A percentile compares a stretch with the other conserved stretches of the same genome.
Conservation (phyloP, 768 basidiomycete species). For the Boletellus emodensis region DNA sequence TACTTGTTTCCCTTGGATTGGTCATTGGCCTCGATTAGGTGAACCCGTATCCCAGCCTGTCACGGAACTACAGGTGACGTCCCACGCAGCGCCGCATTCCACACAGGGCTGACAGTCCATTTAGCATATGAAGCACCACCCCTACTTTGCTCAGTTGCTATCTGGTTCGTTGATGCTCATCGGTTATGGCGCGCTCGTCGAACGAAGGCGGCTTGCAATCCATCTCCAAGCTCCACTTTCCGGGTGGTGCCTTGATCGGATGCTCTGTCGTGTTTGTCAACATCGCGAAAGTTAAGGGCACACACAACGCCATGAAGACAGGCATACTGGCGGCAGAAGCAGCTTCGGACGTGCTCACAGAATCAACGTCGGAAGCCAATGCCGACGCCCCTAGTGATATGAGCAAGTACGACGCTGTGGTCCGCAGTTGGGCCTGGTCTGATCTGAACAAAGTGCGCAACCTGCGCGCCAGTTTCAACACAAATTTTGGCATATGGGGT, state of each 20-base stretch:
- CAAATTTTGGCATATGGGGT: slow-evolving; percentile 75
- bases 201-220: slow-evolving; percentile 95
- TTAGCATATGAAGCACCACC: slow-evolving; percentile 94
- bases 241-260: slow-evolving; percentile 91
- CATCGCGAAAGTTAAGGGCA: slow-evolving; percentile 96
- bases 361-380: slow-evolving; percentile 11
- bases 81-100: neutral
- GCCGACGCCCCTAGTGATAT: slow-evolving; percentile 47
- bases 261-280: slow-evolving; percentile 97
- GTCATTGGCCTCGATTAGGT: slow-evolving; percentile 93
- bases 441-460: slow-evolving; percentile 92
- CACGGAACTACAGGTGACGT: slow-evolving; percentile 81
- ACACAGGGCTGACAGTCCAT: slow-evolving; percentile 3
- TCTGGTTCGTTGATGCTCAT: slow-evolving; percentile 69
- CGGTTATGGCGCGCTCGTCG: slow-evolving; percentile 84
- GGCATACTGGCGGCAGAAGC: slow-evolving; percentile 96
- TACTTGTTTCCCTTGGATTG: slow-evolving; percentile 83
- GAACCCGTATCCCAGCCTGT: slow-evolving; percentile 91
- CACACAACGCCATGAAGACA: slow-evolving; percentile 98
- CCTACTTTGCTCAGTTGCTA: slow-evolving; percentile 80
- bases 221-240: slow-evolving; percentile 81
- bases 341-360: slow-evolving; percentile 59
- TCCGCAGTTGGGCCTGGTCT: slow-evolving; percentile 78
- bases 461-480: slow-evolving; percentile 83
- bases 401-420: slow-evolving; percentile 63